A percentile compares a stretch with the other conserved stretches of the same genome.
These are phyloP conservation scores for Jackrogersella minutella DNA, from an alignment of 495 filamentous ascomycete genomes.

Conservation along the genomic window DNA sequence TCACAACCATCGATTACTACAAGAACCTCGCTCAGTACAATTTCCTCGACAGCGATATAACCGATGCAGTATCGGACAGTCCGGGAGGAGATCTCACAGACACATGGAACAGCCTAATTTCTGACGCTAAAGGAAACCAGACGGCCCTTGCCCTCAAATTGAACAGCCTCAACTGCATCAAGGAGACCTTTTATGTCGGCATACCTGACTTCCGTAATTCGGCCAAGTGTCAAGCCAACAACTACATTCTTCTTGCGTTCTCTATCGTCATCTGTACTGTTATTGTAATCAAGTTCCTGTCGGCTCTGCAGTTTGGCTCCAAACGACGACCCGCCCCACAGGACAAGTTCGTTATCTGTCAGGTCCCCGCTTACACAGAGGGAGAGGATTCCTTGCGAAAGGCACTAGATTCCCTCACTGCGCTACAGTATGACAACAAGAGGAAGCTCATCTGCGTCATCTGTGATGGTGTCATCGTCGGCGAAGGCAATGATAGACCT, in stretches of 20 bases:
- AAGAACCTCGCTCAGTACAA: constrained; percentile 57
- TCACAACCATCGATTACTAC: constrained; percentile 70
- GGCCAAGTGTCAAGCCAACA: constrained; percentile 84
- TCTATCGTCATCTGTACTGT: constrained; percentile 81
- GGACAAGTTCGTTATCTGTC: constrained; percentile 98
- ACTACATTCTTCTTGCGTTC: constrained; percentile 88
- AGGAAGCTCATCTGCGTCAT: constrained; percentile 92
- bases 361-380: constrained; percentile 97
- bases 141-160: constrained; percentile 51
- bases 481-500: constrained; percentile 93
- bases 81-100: constrained; percentile 79
- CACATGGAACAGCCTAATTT: constrained; percentile 61
- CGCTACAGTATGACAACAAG: constrained; percentile 97
- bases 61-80: constrained; percentile 72
- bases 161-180: constrained; percentile 77
- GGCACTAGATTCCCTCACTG: constrained; percentile 91
- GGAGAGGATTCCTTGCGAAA: constrained; percentile 93
- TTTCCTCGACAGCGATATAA: constrained; percentile 73
- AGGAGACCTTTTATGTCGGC: constrained; percentile 84
- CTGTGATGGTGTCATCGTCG: constrained; percentile 96
- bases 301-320: constrained; percentile 91
- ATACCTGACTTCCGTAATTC: constrained; percentile 83
- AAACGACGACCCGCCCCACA: constrained; percentile 89
- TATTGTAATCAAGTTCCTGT: constrained; percentile 88
- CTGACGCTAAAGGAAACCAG: constrained; percentile 47